Evolutionary conservation across 1,284 basidiomycete genomes (phyloP), one percentile per base, ranked within the genome.

Genomic region (Malassezia yamatoensis): DNA sequence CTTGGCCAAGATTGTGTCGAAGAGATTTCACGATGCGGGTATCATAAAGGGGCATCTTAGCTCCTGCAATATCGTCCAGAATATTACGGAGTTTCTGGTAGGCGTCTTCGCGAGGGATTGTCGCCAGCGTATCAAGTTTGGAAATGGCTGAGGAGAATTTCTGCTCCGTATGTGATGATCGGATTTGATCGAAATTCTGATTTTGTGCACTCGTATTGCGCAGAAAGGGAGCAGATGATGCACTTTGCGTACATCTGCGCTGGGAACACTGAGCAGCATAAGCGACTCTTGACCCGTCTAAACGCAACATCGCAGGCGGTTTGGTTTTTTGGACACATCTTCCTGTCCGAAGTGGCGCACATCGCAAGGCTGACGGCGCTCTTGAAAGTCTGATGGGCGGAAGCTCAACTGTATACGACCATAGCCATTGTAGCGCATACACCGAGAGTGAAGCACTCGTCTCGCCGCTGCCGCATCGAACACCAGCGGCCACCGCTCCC

Each of bases 331-430:
- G 3, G 24, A 29, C 24, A 7, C 4, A 29, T 29, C 24, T 29
- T 29, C 24, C 24, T 29, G 24, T 29, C 11, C 34, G 12, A 18
- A 20, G 45, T 33, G 21, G 43, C 43, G 43, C 7, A 5, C 43
- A 34, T 15, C 43, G 43, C 21, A 21, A 20, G 42, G 12, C 18
- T 18, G 24, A 20, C 45, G 45, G 32, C 18, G 45, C 45, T 33
- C 15, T 12, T 1, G 43, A 16, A 33, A 50, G 51, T 18, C 41
- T 34, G 18, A n/a, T 16, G 16, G 54, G 54, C 16, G 50, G 50
- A 2, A 58, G 36, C n/a, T 58, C 55, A 10, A 58, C 33, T 15
- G 50, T 53, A 34, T 53, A 58, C 2, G 33, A 10, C 50, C 55
- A 58, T 10, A 58, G 38, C 55, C 55, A 58, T 33, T 39, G 42